A percentile compares a stretch with the other conserved stretches of the same genome.
Conservation (phyloP, 1,284 basidiomycete genomes). For the Microbotryum lychnidis-dioicae region DNA sequence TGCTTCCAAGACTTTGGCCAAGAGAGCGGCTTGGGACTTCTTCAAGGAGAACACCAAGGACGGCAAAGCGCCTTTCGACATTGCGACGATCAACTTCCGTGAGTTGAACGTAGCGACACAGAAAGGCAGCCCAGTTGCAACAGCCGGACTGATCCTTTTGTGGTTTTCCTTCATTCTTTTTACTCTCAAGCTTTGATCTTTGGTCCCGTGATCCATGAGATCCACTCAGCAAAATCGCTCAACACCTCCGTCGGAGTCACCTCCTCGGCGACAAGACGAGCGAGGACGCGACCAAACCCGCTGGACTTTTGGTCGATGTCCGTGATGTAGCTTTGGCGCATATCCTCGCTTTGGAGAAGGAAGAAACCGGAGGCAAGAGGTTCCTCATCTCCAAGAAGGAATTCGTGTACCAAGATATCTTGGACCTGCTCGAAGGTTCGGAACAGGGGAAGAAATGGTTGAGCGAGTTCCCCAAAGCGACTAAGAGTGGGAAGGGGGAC, state of each 20-base stretch:
- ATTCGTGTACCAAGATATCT: conserved; percentile 19
- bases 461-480: conserved; percentile 21
- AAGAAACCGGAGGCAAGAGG: no score
- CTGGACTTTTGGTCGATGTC: conserved; percentile 40
- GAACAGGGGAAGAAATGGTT: conserved; percentile 5
- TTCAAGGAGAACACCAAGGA: conserved; percentile 28
- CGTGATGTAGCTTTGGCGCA: conserved; percentile 41
- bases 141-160: no score
- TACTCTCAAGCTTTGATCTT: conserved; percentile 6
- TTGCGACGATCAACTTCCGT: conserved; percentile 20
- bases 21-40: conserved; percentile 34
- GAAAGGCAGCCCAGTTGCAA: conserved; percentile 1
- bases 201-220: conserved; percentile 30
- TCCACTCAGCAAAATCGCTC: conserved; percentile 22
- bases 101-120: neutral
- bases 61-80: conserved; percentile 24
- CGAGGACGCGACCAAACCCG: conserved; percentile 17
- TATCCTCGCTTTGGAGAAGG: conserved; percentile 35
- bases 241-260: conserved; percentile 27
- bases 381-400: conserved; percentile 32
- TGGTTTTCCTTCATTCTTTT: no score
- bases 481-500: conserved; percentile 12
- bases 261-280: conserved; percentile 25
- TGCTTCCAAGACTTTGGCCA: conserved; percentile 31
- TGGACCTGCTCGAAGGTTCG: conserved; percentile 20